Evolutionary conservation across 2,329 filamentous ascomycete genomes (phyloP).

Genomic region (Claviceps sp.): DNA sequence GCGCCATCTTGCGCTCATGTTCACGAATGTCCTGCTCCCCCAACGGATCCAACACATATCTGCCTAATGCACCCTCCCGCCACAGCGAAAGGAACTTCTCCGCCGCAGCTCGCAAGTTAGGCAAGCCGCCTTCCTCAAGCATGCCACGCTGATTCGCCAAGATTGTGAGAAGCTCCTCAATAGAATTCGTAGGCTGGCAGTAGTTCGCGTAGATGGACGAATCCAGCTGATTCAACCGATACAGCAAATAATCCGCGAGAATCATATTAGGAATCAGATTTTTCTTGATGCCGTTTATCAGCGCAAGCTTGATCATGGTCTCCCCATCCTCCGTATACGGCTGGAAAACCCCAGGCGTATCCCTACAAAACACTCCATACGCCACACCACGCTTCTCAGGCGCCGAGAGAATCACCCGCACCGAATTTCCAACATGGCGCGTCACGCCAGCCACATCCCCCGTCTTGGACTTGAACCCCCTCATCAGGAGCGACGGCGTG

Average conservation of each 20-base stretch:
- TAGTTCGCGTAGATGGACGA: slow-evolving; percentile 49
- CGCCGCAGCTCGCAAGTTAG: slow-evolving; percentile 60
- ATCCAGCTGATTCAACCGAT: slow-evolving; percentile 59
- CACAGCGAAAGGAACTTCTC: slow-evolving; percentile 72
- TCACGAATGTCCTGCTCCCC: slow-evolving; percentile 40
- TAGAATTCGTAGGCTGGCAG: slow-evolving; percentile 67
- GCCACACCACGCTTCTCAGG: slow-evolving; percentile 32
- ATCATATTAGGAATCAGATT: slow-evolving; percentile 65
- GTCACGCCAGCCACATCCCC: slow-evolving; percentile 85
- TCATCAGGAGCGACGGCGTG: slow-evolving; percentile 31
- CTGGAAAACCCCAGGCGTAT: slow-evolving; percentile 91
- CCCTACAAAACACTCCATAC: slow-evolving; percentile 67
- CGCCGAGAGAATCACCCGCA: slow-evolving; percentile 51
- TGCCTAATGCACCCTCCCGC: slow-evolving; percentile 62
- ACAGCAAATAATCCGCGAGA: slow-evolving; percentile 83
- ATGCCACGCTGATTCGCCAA: slow-evolving; percentile 66
- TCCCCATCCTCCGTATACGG: slow-evolving; percentile 78
- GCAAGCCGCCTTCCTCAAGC: slow-evolving; percentile 57
- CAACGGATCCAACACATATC: slow-evolving; percentile 69
- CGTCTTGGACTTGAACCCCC: slow-evolving; percentile 39
- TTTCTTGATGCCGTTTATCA: slow-evolving; percentile 85
- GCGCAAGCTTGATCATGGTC: slow-evolving; percentile 87
- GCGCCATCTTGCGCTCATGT: slow-evolving; percentile 33
- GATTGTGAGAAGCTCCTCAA: slow-evolving; percentile 55
- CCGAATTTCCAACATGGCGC: slow-evolving; percentile 66